Evolutionary conservation across 2,329 filamentous ascomycete species (phyloP), one percentile per base, ranked within the genome.

Genomic region (Endoconidiophora laricicola): DNA sequence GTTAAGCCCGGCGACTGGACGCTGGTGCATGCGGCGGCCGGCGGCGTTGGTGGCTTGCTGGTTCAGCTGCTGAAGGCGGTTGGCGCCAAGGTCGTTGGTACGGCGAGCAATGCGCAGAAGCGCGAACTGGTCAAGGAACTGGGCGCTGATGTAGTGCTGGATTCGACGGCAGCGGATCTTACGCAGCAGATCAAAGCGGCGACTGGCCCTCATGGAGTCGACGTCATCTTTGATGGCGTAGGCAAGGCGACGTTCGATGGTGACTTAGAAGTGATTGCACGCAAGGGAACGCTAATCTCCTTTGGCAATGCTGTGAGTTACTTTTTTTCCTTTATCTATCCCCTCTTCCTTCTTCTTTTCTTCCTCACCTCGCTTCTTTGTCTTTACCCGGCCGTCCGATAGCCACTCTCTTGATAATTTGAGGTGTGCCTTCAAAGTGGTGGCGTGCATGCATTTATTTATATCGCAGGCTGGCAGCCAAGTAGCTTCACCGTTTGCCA

Each of bases 191-290:
- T 86, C 4, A 68, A 72, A 58, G 73, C 83, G 60, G 78, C 85
- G 45, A 94, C 86, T 0, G 74, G 70, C 2, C 81, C 81, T 0
- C 67, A 78, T 53, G 88, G 88, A 6, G 79, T 82, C 2, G 74
- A 78, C 55, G 86, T 81, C 7, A 81, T 94, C 24, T 93, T 86
- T 61, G 87, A 94, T 61, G 83, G 84, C 4, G 85, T 94, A 2
- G 88, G 87, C 10, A 86, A 86, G 67, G 72, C 73, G 45, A 94
- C 88, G 0, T 94, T 91, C 66, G 85, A 94, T 57, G 71, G 76
- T 18, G 82, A 81, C 58, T 62, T 94, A 55, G 77, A 87, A 56
- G 74, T 78, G 57, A 71, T 90, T 49, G 83, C 80, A 57, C 64
- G 79, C 55, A 93, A 93, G 68, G 88, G 86, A 4, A 81, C 72